These are phyloP conservation scores for Globisporangium rhizosaccharum DNA, from an alignment of 352 stramenopile species.

Conservation along the genomic window DNA sequence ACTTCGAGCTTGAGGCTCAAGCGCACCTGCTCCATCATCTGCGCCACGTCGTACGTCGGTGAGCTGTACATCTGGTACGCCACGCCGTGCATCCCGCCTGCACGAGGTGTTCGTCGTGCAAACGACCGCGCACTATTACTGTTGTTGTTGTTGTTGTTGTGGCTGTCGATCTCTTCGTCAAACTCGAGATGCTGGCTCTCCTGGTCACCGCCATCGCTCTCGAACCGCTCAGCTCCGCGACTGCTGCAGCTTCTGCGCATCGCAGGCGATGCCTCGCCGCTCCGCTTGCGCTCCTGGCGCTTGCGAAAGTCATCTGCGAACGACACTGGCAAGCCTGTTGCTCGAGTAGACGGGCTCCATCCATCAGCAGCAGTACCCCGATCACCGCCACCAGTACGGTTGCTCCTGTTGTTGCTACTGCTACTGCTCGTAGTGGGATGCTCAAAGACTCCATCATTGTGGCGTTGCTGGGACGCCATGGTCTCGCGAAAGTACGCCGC, in stretches of 20 bases:
- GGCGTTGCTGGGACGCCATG: slow-evolving; percentile 22
- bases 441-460: not conserved
- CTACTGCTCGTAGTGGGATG: not conserved
- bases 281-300: slow-evolving; percentile 39
- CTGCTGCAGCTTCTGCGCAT: not conserved
- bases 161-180: slow-evolving; percentile 19
- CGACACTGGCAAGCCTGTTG: slow-evolving; percentile 5
- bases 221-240: slow-evolving; percentile 8
- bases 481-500: slow-evolving; percentile 30
- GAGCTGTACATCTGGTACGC: slow-evolving; percentile 52
- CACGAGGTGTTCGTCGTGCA: not conserved
- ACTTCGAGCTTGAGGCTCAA: slow-evolving; percentile 82
- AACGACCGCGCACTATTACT: not conserved
- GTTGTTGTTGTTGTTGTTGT: slow-evolving; percentile 1
- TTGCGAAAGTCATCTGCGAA: slow-evolving; percentile 54
- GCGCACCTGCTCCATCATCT: slow-evolving; percentile 84
- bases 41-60: slow-evolving; percentile 70
- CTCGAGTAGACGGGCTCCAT: slow-evolving; percentile 11
- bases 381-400: not conserved
- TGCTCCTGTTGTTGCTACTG: not conserved
- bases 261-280: not conserved
- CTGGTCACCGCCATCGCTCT: slow-evolving; percentile 10
- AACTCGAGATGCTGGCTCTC: slow-evolving; percentile 12
- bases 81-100: slow-evolving; percentile 1
- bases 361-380: not conserved